Evolutionary conservation across 2,329 filamentous ascomycete genomes (phyloP), one percentile per base, ranked within the genome.

Genomic region (Beauveria sp.): DNA sequence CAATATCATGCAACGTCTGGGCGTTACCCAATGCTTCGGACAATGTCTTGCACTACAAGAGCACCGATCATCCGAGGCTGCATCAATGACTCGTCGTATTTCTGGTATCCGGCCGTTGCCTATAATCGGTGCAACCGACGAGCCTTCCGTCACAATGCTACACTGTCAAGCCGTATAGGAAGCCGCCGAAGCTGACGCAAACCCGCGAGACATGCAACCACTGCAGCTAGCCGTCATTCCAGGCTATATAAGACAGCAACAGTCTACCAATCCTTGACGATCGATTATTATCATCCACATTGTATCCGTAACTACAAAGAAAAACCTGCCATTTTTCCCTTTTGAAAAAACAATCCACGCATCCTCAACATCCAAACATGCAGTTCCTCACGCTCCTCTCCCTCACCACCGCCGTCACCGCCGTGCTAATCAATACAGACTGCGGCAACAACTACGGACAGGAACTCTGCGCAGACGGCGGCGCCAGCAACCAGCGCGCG

Each of bases 401-500:
- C 49, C 49, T 60, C 26, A 28, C 16, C 20, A 28, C 26, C 20
- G 16, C 16, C 28, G 49, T 20, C 42, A 2, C 42, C 3, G 58
- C 58, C 49, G 49, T 30, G 3, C 2, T 6, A 4, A 18, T 60
- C 49, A n/a, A 51, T 50, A 54, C 58, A 1, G 1, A 2, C n/a
- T 60, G 58, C 49, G 58, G 58, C 50, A 60, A 60, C 50, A 47
- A 60, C 50, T 60, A 60, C 58, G 58, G 58, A 20, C 49, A 60
- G 42, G 58, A 60, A 18, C 1, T 54, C 4, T 60, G 58, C 42
- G 49, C 34, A 28, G 58, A 60, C 49, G 47, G 46, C 18, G 58
- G 58, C 30, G 58, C 58, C 14, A n/a, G 58, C 40, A 28, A 60
- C 42, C 58, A 60, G 50, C 12, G 28, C 40, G 49, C 42, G 1